phyloP scores from a whole-genome alignment of 2,329 filamentous ascomycete genomes.

The Aspergillus cejpii region DNA sequence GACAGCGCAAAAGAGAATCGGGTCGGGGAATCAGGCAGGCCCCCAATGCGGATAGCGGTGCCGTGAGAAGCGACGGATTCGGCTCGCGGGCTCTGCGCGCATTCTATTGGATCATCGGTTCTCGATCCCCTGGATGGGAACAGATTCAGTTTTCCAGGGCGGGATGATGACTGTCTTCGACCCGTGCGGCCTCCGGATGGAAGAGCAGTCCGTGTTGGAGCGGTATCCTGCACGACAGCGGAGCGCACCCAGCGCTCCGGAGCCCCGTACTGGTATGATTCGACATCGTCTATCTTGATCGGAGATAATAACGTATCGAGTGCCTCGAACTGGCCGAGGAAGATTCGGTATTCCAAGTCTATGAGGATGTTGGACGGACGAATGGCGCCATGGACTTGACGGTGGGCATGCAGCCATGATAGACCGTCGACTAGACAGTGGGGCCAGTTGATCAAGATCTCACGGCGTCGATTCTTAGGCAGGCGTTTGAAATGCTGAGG shows the following conservation, averaged over 20 bases:
- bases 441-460: conserved; percentile 42
- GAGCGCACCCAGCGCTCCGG: conserved; percentile 49
- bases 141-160: conserved; percentile 17
- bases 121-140: conserved; percentile 19
- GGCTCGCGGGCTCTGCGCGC: conserved; percentile 20
- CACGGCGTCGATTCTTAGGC: conserved; percentile 38
- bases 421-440: conserved; percentile 50
- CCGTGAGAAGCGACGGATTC: conserved; percentile 31
- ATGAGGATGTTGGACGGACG: conserved; percentile 56
- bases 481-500: conserved; percentile 39
- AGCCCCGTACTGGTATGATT: conserved; percentile 54
- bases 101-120: conserved; percentile 9
- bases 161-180: conserved; percentile 21
- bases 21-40: conserved; percentile 22
- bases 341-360: conserved; percentile 50
- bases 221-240: conserved; percentile 32
- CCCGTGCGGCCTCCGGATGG: conserved; percentile 40
- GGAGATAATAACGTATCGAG: conserved; percentile 50
- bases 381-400: conserved; percentile 51
- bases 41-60: conserved; percentile 31
- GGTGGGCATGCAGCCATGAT: conserved; percentile 51
- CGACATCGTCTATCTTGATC: conserved; percentile 49
- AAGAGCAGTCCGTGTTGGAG: conserved; percentile 26
- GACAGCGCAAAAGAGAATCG: conserved; percentile 30
- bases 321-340: conserved; percentile 53